phyloP scores from a whole-genome alignment of 768 basidiomycete species.

The Rhodotorula kratochvilovae region DNA sequence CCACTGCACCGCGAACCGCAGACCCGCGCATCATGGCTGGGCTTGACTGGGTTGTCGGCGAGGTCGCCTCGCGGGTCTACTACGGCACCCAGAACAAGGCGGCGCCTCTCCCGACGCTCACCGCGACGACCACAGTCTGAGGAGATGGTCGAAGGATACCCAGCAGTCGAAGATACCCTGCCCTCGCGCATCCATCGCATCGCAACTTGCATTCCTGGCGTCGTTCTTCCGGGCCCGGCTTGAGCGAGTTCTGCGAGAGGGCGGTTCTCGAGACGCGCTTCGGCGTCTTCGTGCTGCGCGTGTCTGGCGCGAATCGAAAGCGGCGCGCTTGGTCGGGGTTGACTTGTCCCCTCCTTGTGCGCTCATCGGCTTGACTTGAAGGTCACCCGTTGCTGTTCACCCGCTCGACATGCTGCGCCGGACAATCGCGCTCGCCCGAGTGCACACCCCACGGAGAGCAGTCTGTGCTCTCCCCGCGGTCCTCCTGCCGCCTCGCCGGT shows the following conservation, averaged over 20 bases:
- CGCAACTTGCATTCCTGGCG: too few species aligned
- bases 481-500: neutral
- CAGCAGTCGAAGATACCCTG: neutral
- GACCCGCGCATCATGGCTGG: constrained; percentile 50
- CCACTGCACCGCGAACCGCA: neutral
- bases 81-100: constrained; percentile 53
- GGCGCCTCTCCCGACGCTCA: neutral
- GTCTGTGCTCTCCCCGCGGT: too few species aligned
- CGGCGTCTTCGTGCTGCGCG: too few species aligned
- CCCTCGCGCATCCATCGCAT: too few species aligned
- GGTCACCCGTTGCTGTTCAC: neutral
- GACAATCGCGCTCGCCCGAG: neutral
- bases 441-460: neutral
- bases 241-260: too few species aligned
- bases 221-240: too few species aligned
- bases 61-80: constrained; percentile 81
- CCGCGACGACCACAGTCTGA: neutral
- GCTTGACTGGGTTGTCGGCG: constrained; percentile 85
- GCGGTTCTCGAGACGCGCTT: too few species aligned
- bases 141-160: neutral
- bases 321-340: too few species aligned
- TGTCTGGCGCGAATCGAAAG: too few species aligned
- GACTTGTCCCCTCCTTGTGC: too few species aligned
- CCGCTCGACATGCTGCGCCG: neutral
- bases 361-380: neutral